Base-by-base conservation (phyloP, 2,329 filamentous ascomycete species). In the Incumbomyces delicatus region DNA sequence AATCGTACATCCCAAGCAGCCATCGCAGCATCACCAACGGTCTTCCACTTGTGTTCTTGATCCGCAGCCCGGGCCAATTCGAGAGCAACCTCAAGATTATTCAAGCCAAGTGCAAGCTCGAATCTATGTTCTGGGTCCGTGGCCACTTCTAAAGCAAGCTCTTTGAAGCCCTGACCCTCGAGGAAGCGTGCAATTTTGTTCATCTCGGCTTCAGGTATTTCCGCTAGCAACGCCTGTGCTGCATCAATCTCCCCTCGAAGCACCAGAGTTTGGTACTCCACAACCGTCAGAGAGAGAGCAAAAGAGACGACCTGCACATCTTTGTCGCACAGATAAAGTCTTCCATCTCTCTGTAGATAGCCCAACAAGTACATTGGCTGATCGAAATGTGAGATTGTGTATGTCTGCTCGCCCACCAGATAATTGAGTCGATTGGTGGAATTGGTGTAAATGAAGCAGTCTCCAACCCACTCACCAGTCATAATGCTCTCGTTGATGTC, bases 391-490 rank as follows among this genome's bases (percentile, higher is more conserved):
- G 89, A 92, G 55, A 98, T 85, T 2, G 90, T 95, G 74, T 96
- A 95, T 12, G 88, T 94, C 70, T 96, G 89, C 68, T 96, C 92
- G 55, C 92, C 92, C 12, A 98, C 90, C 17, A 98, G 80, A 70
- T 96, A 96, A 73, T 96, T 96, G 50, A 98, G 75, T 52, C 92
- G 85, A 74, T 96, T 95, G 8, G 89, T 94, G 65, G 78, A 85
- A 74, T 94, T 96, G 46, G 92, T 95, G 76, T 96, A 98, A 64
- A 96, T 89, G 75, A 98, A 95, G 72, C 90, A 95, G 70, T 98
- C 92, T 52, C 92, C 92, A 48, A 98, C 86, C 92, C 92, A 98
- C 70, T 94, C 86, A 57, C 90, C 92, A 16, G 90, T 95, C 54
- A 87, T 85, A 43, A 96, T 88, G 53, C 77, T 86, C 69, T 96